These are phyloP conservation scores for Trichoderma sp. DNA, from an alignment of 2,329 filamentous ascomycete genomes.

Conservation along the genomic window DNA sequence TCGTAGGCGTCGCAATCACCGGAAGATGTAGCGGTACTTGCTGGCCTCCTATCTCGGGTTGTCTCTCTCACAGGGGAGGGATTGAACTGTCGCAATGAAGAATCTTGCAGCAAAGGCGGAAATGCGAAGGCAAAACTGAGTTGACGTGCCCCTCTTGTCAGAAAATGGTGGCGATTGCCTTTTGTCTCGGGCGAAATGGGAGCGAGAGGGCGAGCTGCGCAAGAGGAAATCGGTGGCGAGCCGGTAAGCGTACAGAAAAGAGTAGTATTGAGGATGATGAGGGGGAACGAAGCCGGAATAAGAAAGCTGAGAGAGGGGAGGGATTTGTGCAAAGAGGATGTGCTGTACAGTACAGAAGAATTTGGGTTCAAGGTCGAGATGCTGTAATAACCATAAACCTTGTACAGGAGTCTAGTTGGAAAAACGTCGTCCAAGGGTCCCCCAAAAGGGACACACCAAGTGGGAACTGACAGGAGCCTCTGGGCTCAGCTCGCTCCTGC, in stretches of 20 bases:
- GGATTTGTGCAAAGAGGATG: neutral
- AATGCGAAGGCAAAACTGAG: neutral
- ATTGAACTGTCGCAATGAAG: neutral
- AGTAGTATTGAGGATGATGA: neutral
- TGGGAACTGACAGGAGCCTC: conserved; percentile 12
- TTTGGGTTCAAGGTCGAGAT: neutral
- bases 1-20: neutral
- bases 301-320: neutral
- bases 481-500: neutral
- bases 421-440: neutral
- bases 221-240: neutral
- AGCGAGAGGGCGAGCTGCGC: neutral
- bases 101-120: neutral
- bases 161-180: neutral
- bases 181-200: neutral
- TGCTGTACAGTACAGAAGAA: neutral
- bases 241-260: neutral
- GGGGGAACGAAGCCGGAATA: neutral
- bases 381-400: conserved; percentile 17
- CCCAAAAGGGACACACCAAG: neutral
- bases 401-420: conserved; percentile 4
- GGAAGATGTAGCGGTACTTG: too few species aligned
- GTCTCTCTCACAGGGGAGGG: neutral
- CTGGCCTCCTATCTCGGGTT: neutral
- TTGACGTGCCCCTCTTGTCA: neutral